Conservation (phyloP, 331 rosid species). For the Dryas integrifolia region DNA sequence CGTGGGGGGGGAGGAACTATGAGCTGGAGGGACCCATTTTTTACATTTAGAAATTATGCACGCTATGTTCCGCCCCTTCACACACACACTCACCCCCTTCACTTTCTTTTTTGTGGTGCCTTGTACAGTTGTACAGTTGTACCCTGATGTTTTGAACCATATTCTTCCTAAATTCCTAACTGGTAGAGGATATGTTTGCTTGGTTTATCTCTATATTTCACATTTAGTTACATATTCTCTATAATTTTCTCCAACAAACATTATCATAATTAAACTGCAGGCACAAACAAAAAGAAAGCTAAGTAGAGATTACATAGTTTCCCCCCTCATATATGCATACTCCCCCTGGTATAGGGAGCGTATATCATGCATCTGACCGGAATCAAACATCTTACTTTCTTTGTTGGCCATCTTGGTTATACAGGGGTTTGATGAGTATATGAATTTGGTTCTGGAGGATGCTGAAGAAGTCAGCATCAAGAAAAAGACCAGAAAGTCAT, state of each 20-base stretch:
- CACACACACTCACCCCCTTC: no score
- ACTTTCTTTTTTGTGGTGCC: no score
- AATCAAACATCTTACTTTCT: not conserved
- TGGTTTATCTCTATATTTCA: no score
- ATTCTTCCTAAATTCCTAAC: no score
- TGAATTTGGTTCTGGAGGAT: slow-evolving; percentile 94
- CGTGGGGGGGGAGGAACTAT: no score
- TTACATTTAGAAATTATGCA: no score
- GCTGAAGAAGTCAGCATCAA: slow-evolving; percentile 92
- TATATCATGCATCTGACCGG: not conserved
- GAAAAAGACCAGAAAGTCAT: slow-evolving; percentile 76
- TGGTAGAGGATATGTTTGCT: no score
- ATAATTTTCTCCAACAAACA: not conserved
- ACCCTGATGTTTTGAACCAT: no score
- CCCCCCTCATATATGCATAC: not conserved
- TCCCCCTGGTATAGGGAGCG: not conserved
- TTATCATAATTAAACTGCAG: not conserved
- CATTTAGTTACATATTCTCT: no score
- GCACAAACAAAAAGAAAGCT: not conserved
- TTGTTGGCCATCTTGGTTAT: not conserved
- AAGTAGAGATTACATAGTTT: not conserved
- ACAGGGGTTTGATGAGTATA: slow-evolving; percentile 96
- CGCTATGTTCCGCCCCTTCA: no score
- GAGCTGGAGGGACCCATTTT: no score
- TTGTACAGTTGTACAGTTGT: no score